phyloP scores from a whole-genome alignment of 2,329 filamentous ascomycete genomes.

The Periglandula ipomoeae region DNA sequence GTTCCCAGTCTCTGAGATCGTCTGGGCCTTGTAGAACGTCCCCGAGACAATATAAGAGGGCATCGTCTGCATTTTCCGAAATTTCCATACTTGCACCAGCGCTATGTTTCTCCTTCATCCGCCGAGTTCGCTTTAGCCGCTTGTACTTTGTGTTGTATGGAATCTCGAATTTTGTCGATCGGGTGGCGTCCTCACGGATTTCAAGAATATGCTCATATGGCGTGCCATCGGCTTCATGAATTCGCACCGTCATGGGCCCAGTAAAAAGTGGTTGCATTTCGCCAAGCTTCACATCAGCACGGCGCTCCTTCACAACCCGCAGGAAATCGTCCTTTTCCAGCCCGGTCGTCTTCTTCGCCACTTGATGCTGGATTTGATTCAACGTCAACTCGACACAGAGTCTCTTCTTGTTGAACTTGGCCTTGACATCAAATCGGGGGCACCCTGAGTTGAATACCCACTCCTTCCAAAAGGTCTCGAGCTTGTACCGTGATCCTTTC shows the following conservation, averaged over 20 bases:
- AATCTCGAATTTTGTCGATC: slow-evolving; percentile 74
- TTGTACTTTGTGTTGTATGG: slow-evolving; percentile 99
- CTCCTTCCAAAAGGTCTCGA: slow-evolving; percentile 88
- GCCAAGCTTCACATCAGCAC: slow-evolving; percentile 58
- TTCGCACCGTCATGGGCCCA: slow-evolving; percentile 93
- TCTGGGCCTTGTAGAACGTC: slow-evolving; percentile 79
- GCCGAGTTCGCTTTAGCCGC: slow-evolving; percentile 77
- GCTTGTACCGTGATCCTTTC: slow-evolving; percentile 74
- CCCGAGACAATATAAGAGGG: slow-evolving; percentile 82
- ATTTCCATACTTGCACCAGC: slow-evolving; percentile 51
- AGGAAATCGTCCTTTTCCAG: slow-evolving; percentile 71
- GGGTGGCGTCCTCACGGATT: slow-evolving; percentile 77
- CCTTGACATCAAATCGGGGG: slow-evolving; percentile 75
- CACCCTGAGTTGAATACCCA: slow-evolving; percentile 88
- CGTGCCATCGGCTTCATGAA: slow-evolving; percentile 95
- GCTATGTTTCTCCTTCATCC: slow-evolving; percentile 65
- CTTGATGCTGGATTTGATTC: slow-evolving; percentile 58
- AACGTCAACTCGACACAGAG: slow-evolving; percentile 89
- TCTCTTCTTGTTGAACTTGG: slow-evolving; percentile 96
- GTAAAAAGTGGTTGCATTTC: slow-evolving; percentile 75
- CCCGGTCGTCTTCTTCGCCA: slow-evolving; percentile 26
- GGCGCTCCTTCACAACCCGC: slow-evolving; percentile 73
- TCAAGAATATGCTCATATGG: slow-evolving; percentile 97
- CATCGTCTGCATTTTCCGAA: slow-evolving; percentile 59
- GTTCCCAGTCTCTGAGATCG: slow-evolving; percentile 73